Base-by-base conservation (phyloP, 140 eudicot species). In the Stevia rebaudiana region DNA sequence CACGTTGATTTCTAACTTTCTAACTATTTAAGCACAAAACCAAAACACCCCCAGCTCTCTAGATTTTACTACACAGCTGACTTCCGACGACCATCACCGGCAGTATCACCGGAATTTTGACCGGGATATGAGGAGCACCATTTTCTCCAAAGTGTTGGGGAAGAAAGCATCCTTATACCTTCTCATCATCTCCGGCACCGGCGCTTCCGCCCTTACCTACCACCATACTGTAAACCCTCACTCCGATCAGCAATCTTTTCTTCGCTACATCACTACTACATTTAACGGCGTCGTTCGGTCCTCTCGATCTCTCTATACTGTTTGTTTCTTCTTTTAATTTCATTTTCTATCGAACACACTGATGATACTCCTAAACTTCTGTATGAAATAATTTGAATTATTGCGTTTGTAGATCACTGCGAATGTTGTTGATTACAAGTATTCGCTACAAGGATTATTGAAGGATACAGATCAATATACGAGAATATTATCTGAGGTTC, bases 401-500 rank as follows among this genome's bases (percentile, higher is more conserved):
- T 61, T 22, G 19, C 15, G 11, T 53, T 65, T 69, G 68, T 79
- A 91, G 98, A 83, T 92, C 25, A 68, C 81, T 68, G 80, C 81
- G 1, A 81, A 74, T 78, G 85, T 79, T 42, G 78, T 76, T 63
- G 98, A 92, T 46, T 92, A 92, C 85, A 92, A 92, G 76, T 92
- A 83, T 62, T 87, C 96, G 31, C 61, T 92, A 61, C 85, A 60
- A 52, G 91, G 96, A 1, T 65, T 92, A 43, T 50, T 79, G 4
- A 63, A 46, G 15, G 82, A 74, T 72, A 74, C 91, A 6, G 92
- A 82, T 33, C 83, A 82, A 39, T 92, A 87, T 60, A 42, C 65
- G 16, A 54, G 33, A 35, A 15, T 72, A 25, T 71, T 84, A 30
- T 77, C 95, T 35, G 81, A 92, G 98, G 98, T 90, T 65, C 6